Conservation (phyloP, 768 basidiomycete genomes). For the Russula vinacea region DNA sequence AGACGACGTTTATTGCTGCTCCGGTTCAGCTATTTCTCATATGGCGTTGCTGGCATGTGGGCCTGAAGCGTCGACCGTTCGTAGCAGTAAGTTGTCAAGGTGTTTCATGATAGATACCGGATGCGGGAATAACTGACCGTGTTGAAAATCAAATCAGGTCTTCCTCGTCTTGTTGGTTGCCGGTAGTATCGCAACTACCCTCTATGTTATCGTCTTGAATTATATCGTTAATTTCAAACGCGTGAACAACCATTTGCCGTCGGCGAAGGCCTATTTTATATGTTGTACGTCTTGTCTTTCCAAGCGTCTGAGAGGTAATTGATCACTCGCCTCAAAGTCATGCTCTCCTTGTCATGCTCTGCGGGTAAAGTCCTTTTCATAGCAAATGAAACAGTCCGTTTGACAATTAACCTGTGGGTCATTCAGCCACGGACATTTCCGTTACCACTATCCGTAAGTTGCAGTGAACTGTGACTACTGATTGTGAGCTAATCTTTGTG, state of each 20-base stretch:
- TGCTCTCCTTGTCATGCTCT: conserved; percentile 11
- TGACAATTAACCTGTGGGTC: not conserved
- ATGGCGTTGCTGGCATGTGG: conserved; percentile 35
- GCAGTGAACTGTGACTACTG: not conserved
- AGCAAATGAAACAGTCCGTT: not conserved
- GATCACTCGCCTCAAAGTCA: not conserved
- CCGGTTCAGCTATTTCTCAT: conserved; percentile 35
- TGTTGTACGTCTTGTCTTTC: conserved; percentile 11
- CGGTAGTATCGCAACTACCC: conserved; percentile 7
- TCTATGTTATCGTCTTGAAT: conserved; percentile 1
- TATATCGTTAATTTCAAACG: conserved; percentile 9
- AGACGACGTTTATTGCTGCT: conserved; percentile 32
- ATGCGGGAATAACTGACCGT: not conserved
- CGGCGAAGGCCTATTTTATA: conserved; percentile 6
- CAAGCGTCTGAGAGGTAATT: not conserved
- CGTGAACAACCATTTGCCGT: not conserved
- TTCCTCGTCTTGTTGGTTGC: conserved; percentile 19
- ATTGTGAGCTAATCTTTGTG: not conserved
- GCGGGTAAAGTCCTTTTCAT: not conserved
- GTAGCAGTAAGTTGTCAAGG: conserved; percentile 3
- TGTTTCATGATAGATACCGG: not conserved
- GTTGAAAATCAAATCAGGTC: not conserved
- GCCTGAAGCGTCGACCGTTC: conserved; percentile 12
- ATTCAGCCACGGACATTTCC: conserved; percentile 14
- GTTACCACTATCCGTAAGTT: conserved; percentile 24